Conservation (phyloP, 768 basidiomycete species). For the Collybia sordida region DNA sequence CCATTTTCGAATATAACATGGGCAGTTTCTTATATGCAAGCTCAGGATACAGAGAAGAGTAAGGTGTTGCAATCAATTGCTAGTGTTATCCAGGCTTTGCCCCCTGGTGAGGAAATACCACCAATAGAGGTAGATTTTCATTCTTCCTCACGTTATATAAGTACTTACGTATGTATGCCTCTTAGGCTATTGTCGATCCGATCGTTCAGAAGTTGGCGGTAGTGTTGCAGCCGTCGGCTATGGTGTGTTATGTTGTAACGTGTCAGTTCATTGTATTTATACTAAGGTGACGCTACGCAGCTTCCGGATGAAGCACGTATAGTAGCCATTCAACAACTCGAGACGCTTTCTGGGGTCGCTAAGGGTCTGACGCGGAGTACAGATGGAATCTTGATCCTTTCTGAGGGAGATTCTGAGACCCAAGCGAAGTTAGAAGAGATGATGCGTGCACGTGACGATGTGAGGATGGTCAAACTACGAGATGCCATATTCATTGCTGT, state of each 20-base stretch:
- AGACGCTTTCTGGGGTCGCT: conserved; percentile 81
- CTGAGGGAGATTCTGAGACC: conserved; percentile 54
- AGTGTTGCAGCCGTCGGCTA: conserved; percentile 49
- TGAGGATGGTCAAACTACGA: conserved; percentile 60
- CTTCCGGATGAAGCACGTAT: conserved; percentile 71
- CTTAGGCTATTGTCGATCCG: conserved; percentile 72
- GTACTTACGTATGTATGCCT: background rate
- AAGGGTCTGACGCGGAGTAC: conserved; percentile 80
- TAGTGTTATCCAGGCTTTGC: conserved; percentile 90
- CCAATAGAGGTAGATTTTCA: conserved; percentile 62
- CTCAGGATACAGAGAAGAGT: conserved; percentile 78
- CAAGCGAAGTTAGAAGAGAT: conserved; percentile 53
- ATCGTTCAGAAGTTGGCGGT: conserved; percentile 70
- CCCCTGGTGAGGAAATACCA: conserved; percentile 72
- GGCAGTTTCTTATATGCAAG: background rate
- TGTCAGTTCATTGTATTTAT: background rate
- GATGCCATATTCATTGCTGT: conserved; percentile 64
- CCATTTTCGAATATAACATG: background rate
- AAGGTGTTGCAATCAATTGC: conserved; percentile 92
- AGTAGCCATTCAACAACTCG: conserved; percentile 68
- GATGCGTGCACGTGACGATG: conserved; percentile 61
- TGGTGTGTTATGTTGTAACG: background rate
- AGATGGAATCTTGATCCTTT: conserved; percentile 64
- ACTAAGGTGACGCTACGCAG: conserved; percentile 31
- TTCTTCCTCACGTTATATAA: background rate